These are phyloP conservation scores for Amaranthus hypochondriacus DNA, from an alignment of 148 eudicot genomes.

Conservation along the genomic window DNA sequence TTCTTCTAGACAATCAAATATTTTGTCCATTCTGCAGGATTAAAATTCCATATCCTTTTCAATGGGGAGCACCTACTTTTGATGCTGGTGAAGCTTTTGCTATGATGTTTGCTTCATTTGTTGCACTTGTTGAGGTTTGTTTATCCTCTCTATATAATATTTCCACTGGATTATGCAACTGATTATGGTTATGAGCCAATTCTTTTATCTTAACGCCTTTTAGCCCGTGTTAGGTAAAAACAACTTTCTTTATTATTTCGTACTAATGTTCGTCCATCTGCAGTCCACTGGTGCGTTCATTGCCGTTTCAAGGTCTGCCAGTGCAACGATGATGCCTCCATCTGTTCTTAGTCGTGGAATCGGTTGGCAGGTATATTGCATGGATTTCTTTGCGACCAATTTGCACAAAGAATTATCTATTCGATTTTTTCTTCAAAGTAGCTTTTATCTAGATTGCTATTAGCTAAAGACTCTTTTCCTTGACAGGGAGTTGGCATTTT, in stretches of 20 bases:
- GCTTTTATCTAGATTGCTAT: background rate
- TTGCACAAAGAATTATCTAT: background rate
- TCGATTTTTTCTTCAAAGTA: background rate
- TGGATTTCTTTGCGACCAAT: slow-evolving; percentile 1
- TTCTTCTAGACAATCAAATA: background rate
- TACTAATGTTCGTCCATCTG: slow-evolving; percentile 17
- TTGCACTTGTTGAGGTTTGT: slow-evolving; percentile 91
- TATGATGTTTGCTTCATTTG: slow-evolving; percentile 96
- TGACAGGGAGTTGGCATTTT: slow-evolving; percentile 82
- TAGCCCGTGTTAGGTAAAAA: background rate
- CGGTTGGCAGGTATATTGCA: slow-evolving; percentile 81
- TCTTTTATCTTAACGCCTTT: background rate
- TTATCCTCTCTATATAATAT: background rate
- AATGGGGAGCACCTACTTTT: slow-evolving; percentile 96
- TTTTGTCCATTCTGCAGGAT: slow-evolving; percentile 43
- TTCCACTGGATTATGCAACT: background rate
- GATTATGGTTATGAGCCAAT: too few relatives aligned
- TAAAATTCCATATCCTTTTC: slow-evolving; percentile 92
- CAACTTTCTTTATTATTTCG: background rate
- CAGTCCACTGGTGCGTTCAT: slow-evolving; percentile 96
- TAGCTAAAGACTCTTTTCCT: background rate
- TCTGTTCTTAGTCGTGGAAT: slow-evolving; percentile 94
- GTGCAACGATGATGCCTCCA: slow-evolving; percentile 93
- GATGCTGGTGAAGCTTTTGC: slow-evolving; percentile 99
- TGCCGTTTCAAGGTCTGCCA: slow-evolving; percentile 85